Evolutionary conservation across 257 asterid species (phyloP), one percentile per base, ranked within the genome.

Genomic region (Penstemon newberryi): DNA sequence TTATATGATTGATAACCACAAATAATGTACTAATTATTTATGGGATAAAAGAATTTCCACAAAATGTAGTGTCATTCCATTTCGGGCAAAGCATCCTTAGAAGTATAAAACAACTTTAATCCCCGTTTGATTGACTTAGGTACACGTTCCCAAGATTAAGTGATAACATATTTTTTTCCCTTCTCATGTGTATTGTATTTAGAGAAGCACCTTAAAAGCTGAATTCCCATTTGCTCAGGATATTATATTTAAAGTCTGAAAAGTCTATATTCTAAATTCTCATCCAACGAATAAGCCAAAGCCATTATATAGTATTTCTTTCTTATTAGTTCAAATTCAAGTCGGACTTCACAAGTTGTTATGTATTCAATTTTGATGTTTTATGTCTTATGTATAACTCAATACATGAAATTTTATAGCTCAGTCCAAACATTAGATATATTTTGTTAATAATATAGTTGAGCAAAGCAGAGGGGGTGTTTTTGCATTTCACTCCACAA

Each of bases 171-270:
- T 10, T 64, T 67, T 60, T 45, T 77, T 45, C 52, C 53, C 6
- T 18, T 60, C 43, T 70, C 67, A 57, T 56, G 81, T 79, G 83
- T 73, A 69, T 78, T 69, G 85, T 73, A 69, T 73, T 73, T 74
- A 67, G 78, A 72, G 84, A 79, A 80, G 82, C 89, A 86, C 86
- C 79, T 78, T 52, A 77, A 89, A 89, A 83, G 87, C 66, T 69
- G 78, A 78, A 77, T 82, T 83, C 87, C 83, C 89, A 85, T 80
- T 89, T 85, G 91, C 80, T 75, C 73, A 86, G 65, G 87, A 85
- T 87, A 87, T 83, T 72, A 55, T 87, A 39, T 74, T 73, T 37
- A 70, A 83, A 18, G 33, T 25, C 33, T 72, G 53, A 19, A 25
- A 77, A 66, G 74, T 61, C 13, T 67, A 72, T 80, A 77, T 87